Evolutionary conservation across 495 filamentous ascomycete species (phyloP).

Genomic region (Podospora anserina): DNA sequence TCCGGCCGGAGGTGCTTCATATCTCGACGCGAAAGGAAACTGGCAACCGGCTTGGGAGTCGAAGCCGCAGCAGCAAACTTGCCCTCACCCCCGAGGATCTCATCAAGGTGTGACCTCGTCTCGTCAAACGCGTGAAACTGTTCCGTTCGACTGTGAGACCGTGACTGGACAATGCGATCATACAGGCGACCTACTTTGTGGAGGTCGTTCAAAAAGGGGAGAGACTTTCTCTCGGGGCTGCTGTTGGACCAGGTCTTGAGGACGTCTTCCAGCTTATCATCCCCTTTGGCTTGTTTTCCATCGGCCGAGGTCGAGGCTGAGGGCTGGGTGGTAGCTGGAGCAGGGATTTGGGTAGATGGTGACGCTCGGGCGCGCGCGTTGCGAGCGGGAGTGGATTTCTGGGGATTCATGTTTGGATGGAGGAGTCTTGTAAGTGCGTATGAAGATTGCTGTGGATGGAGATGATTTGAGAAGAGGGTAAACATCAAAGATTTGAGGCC

Average conservation of each 20-base stretch:
- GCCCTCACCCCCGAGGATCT: not conserved
- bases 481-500: too few relatives aligned
- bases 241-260: not conserved
- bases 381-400: not conserved
- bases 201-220: not conserved
- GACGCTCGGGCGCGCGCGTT: not conserved
- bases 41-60: too few relatives aligned
- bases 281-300: not conserved
- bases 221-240: not conserved
- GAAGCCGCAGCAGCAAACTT: too few relatives aligned
- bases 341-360: not conserved
- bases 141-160: not conserved
- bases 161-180: not conserved
- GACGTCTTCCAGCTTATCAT: not conserved
- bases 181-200: not conserved
- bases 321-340: not conserved
- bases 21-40: too few relatives aligned
- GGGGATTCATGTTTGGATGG: not conserved
- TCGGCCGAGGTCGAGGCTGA: not conserved
- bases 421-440: not conserved
- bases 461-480: too few relatives aligned
- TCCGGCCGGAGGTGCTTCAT: too few relatives aligned
- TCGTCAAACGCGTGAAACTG: not conserved
- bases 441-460: not conserved
- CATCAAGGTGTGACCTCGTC: not conserved